Conservation (phyloP, 257 asterid genomes). For the Verbascum thapsus region DNA sequence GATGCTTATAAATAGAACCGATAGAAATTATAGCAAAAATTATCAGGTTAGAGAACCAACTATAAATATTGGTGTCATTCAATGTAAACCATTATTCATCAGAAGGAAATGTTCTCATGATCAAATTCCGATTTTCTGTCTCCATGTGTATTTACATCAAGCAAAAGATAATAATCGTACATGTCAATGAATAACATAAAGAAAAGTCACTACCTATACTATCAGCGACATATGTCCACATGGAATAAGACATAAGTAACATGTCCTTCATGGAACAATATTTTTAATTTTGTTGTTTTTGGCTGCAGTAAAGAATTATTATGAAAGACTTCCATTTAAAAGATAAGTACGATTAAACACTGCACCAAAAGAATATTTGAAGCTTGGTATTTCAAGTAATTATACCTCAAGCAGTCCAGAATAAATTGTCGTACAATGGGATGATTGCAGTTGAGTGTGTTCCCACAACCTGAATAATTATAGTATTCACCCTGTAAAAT, state of each 20-base stretch:
- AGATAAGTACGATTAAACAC: slow-evolving; percentile 5
- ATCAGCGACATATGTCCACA: neutral
- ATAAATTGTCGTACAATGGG: slow-evolving; percentile 88
- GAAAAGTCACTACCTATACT: slow-evolving; percentile 6
- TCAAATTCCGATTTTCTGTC: slow-evolving; percentile 10
- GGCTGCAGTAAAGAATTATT: slow-evolving; percentile 1
- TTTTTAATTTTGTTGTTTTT: neutral
- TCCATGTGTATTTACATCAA: slow-evolving; percentile 17
- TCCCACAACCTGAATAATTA: slow-evolving; percentile 99
- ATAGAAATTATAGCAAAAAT: slow-evolving; percentile 10
- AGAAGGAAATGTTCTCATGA: neutral
- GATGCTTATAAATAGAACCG: slow-evolving; percentile 4
- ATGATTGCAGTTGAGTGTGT: slow-evolving; percentile 97
- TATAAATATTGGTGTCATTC: neutral
- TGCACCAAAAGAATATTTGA: slow-evolving; percentile 3
- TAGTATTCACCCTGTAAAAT: slow-evolving; percentile 87
- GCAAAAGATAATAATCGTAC: slow-evolving; percentile 20
- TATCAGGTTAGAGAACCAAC: neutral
- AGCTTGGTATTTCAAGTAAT: slow-evolving; percentile 24
- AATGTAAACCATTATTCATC: neutral
- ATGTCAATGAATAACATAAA: neutral
- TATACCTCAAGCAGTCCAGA: slow-evolving; percentile 86
- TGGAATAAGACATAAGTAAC: neutral
- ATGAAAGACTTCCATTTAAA: slow-evolving; percentile 18
- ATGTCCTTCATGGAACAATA: slow-evolving; percentile 7